These are phyloP conservation scores for Vitis riparia DNA, from an alignment of 164 flowering plant species.

Conservation along the genomic window DNA sequence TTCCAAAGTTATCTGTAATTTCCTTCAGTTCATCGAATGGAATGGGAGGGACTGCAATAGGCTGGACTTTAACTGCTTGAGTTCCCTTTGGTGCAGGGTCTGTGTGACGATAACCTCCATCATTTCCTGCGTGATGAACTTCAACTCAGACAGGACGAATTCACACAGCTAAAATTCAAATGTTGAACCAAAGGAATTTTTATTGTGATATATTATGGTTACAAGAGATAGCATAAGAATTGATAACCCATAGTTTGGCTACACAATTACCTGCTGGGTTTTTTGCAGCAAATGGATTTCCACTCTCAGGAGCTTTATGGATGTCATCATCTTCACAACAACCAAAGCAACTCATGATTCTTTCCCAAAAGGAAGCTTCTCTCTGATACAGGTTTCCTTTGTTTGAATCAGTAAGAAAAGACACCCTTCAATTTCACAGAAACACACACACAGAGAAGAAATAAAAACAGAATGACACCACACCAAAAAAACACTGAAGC, in stretches of 20 bases:
- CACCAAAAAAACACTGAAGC: too few relatives aligned
- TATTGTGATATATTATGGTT: neutral
- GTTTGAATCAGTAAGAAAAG: neutral
- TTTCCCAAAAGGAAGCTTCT: slow-evolving; percentile 7
- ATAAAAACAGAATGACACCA: too few relatives aligned
- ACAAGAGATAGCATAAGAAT: too few relatives aligned
- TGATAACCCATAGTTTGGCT: too few relatives aligned
- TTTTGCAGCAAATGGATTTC: slow-evolving; percentile 39
- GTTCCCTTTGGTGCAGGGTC: slow-evolving; percentile 59
- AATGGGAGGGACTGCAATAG: slow-evolving; percentile 72
- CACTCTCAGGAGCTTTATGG: slow-evolving; percentile 44
- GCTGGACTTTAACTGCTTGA: slow-evolving; percentile 61
- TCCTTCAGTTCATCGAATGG: slow-evolving; percentile 77
- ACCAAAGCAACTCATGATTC: slow-evolving; percentile 71
- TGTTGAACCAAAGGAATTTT: neutral
- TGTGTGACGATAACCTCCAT: slow-evolving; percentile 53
- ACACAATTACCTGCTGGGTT: slow-evolving; percentile 47
- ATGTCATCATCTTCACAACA: slow-evolving; percentile 66
- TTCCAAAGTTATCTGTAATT: slow-evolving; percentile 71
- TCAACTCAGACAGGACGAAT: too few relatives aligned
- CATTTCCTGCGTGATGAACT: slow-evolving; percentile 44
- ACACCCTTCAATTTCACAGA: too few relatives aligned
- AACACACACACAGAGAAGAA: too few relatives aligned
- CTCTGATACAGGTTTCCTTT: neutral
- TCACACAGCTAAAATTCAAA: neutral